Evolutionary conservation across 257 asterid species (phyloP), one percentile per base, ranked within the genome.

Genomic region (Solanum sejunctum): DNA sequence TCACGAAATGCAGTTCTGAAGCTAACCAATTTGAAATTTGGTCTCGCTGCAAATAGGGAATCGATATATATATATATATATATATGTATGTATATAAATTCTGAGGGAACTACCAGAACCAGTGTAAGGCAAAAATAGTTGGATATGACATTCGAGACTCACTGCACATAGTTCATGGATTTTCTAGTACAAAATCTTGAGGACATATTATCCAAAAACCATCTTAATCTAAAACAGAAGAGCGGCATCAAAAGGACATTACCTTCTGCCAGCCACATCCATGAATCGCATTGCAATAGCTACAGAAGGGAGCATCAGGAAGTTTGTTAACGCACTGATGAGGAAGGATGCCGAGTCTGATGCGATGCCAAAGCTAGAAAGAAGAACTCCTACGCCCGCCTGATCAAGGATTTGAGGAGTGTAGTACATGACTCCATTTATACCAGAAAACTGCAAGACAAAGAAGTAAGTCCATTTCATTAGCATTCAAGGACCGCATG

Each of bases 181-280:
- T 75, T 21, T 75, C 43, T 60, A 75, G 81, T 43, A 47, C 12
- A 36, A 21, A 49, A 21, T 75, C 18, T 26, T 13, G 43, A 75
- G 43, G 21, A 75, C 41, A 47, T 13, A 47, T 21, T 32, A 32
- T 32, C 41, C 41, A 75, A 21, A 66, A 75, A 47, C 8, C n/a
- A 77, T 26, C 63, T 77, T 51, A 77, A 51, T 43, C 77, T 57
- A 58, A 61, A 43, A 47, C 7, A 39, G 71, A 82, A 36, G 41
- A 43, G 36, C 20, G 51, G 54, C 69, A 36, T 51, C 10, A 36
- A 49, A n/a, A 77, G 58, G 63, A 84, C 56, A 80, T 72, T 90
- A 95, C 99, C 99, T 94, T 93, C 99, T 89, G 69, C 99, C 99
- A 17, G 98, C 87, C 10, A 91, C 77, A 58, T 95, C 99, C 99